phyloP scores from a whole-genome alignment of 2,329 filamentous ascomycete genomes.

The Fusarium hostae region DNA sequence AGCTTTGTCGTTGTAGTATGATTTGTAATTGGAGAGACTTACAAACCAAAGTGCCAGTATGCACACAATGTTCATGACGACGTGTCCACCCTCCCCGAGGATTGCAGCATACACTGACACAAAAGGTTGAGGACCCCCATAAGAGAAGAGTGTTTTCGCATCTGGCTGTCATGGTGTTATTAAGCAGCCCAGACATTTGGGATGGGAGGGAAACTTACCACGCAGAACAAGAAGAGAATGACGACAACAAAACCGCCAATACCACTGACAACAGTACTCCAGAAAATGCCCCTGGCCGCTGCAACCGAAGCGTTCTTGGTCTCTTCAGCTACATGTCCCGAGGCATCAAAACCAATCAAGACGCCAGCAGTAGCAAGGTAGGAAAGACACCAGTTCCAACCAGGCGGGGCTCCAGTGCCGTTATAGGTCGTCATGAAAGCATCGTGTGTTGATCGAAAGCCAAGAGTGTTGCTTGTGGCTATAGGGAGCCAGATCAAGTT shows the following conservation, averaged over 20 bases:
- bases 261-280: background rate
- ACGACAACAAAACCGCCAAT: background rate
- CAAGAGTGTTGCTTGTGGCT: background rate
- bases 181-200: accelerated
- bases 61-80: background rate
- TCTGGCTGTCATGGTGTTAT: background rate
- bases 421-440: background rate
- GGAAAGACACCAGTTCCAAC: background rate
- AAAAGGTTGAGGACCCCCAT: background rate
- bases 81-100: background rate
- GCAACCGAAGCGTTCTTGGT: background rate
- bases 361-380: background rate
- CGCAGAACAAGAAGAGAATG: slow-evolving; percentile 6
- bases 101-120: slow-evolving; percentile 1
- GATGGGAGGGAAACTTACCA: background rate
- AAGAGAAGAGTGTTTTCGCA: background rate
- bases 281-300: background rate
- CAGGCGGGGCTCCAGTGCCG: background rate
- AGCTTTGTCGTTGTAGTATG: accelerated
- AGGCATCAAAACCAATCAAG: background rate
- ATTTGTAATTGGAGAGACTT: background rate
- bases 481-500: slow-evolving; percentile 3
- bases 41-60: background rate
- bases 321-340: background rate
- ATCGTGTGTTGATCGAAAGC: background rate